Base-by-base conservation (phyloP, 78 protist genomes). In the Dictyostelium brefeldianum region DNA sequence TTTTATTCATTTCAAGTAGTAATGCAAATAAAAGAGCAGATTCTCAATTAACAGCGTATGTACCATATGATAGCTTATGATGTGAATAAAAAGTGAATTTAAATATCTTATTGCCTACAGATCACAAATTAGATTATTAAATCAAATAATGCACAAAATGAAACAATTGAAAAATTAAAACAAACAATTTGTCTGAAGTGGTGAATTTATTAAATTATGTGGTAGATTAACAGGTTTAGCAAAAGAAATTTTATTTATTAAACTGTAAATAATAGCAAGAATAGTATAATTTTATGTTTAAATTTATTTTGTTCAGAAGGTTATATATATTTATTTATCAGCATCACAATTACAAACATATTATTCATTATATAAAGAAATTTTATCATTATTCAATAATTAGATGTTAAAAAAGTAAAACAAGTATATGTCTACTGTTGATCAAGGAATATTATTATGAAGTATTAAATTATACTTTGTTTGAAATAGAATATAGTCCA, bases 21-120 rank as follows among this genome's bases (percentile, higher is more conserved):
- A 87, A 87, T 77, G 93, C 93, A n/a, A 87, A 87, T 50, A 87
- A 87, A 65, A 74, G 93, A 87, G 51, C 65, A 10, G 93, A 87
- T 77, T 59, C 93, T n/a, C 93, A 87, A 65, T 77, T 87, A 50
- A 25, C 25, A 48, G 93, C 81, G 90, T 82, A 82, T 27, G 67
- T 50, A 51, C 8, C 50, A 36, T 2, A 59, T 17, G 31, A 51
- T n/a, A 27, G 9, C 50, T 78, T 9, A n/a, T 54, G 27, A 78
- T 54, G 7, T 48, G 7, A n/a, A n/a, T n/a, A n/a, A n/a, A 15
- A 47, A 4, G 17, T 46, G 6, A 17, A 31, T 0, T 25, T 67
- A 6, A 67, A 4, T 25, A 67, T 67, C 46, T n/a, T n/a, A n/a
- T n/a, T n/a, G n/a, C 14, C 11, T 15, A 12, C 36, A 82, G 92